Percentiles rank a stretch among this genome's conserved stretches.
phyloP scores from a whole-genome alignment of 495 filamentous ascomycete species.

The Terfezia boudieri region DNA sequence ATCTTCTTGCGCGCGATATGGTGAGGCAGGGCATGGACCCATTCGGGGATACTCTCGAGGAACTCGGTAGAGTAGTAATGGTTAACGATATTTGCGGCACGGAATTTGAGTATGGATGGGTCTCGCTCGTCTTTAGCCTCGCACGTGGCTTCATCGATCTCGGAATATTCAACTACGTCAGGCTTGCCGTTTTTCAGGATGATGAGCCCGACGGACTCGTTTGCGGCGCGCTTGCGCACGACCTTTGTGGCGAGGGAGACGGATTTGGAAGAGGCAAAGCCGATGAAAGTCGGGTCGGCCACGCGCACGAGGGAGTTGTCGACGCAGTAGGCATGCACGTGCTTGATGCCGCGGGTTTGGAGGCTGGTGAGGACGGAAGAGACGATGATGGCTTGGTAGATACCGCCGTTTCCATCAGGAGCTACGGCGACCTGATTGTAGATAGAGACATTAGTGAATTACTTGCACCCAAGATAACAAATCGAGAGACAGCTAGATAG shows the following conservation, averaged over 20 bases:
- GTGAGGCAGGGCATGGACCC: conserved; percentile 68
- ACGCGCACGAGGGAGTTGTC: conserved; percentile 99
- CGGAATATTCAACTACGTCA: conserved; percentile 96
- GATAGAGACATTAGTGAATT: not conserved
- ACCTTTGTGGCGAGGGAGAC: conserved; percentile 98
- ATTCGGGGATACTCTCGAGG: conserved; percentile 70
- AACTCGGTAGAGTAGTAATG: conserved; percentile 97
- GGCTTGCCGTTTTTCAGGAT: conserved; percentile 86
- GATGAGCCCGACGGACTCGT: conserved; percentile 90
- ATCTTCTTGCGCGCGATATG: conserved; percentile 99
- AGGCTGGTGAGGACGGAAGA: conserved; percentile 73
- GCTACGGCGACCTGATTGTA: conserved; percentile 54
- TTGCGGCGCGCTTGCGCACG: conserved; percentile 90
- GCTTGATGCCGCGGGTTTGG: conserved; percentile 68
- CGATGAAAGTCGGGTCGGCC: conserved; percentile 86
- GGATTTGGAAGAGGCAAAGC: conserved; percentile 67
- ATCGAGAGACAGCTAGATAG: not conserved
- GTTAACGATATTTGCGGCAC: conserved; percentile 98
- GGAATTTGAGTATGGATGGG: conserved; percentile 62
- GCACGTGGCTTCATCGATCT: conserved; percentile 70
- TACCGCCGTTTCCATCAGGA: conserved; percentile 94
- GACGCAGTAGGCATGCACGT: conserved; percentile 94
- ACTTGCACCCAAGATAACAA: not conserved
- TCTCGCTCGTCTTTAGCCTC: conserved; percentile 78
- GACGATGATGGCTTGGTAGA: conserved; percentile 77